These are phyloP conservation scores for Gleditsia sinensis DNA, from an alignment of 306 rosid genomes.

Conservation along the genomic window DNA sequence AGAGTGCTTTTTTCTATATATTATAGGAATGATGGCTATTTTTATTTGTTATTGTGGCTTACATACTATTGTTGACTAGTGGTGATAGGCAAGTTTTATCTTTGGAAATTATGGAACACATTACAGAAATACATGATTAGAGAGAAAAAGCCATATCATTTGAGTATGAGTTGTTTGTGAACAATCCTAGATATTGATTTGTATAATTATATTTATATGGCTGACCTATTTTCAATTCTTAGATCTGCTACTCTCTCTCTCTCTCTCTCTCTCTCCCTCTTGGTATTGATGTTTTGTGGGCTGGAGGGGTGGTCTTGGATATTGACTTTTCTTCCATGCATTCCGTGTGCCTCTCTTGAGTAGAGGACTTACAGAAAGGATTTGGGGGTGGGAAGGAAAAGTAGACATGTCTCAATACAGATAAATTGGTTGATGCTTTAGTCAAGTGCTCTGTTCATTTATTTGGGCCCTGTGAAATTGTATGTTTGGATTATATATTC, in stretches of 20 bases:
- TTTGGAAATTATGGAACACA: neutral
- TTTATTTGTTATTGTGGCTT: neutral
- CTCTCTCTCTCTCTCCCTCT: neutral
- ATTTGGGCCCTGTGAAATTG: neutral
- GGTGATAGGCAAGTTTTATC: neutral
- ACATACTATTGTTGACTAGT: neutral
- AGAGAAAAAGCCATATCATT: neutral
- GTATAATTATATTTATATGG: neutral
- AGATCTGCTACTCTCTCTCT: neutral
- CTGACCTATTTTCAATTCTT: neutral
- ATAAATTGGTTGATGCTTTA: neutral
- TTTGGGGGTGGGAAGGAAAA: neutral
- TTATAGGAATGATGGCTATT: neutral
- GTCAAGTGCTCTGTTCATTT: neutral
- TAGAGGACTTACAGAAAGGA: neutral
- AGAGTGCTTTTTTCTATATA: neutral
- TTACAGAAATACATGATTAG: neutral
- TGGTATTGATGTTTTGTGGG: neutral
- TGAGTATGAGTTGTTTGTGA: neutral
- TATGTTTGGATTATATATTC: neutral
- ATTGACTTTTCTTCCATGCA: neutral
- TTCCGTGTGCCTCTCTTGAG: neutral
- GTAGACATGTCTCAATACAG: neutral
- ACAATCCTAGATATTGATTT: neutral
- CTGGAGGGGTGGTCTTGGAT: neutral